Evolutionary conservation across 352 stramenopile species (phyloP), one percentile per base, ranked within the genome.

Genomic region (Globisporangium megalacanthum): DNA sequence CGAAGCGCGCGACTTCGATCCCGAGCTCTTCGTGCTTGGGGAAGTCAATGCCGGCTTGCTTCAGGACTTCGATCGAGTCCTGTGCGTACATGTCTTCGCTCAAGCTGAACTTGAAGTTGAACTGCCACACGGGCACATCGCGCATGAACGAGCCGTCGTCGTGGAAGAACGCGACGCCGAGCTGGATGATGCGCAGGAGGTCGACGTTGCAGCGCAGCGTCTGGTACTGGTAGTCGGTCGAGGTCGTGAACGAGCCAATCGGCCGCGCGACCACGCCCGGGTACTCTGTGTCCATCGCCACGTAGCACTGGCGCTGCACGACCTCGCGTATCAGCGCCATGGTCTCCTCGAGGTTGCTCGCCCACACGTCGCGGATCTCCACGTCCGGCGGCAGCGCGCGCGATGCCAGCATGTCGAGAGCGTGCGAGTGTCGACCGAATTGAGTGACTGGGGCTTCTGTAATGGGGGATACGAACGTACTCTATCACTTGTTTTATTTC

Each of bases 201-300:
- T 99, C 97, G 19, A 99, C 97, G 79, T 99, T 99, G 78, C 96
- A 98, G 52, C 97, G 96, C 63, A 99, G 71, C 25, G 92, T 98
- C 74, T 97, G 92, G 83, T 99, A 99, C 75, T 99, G 94, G 79
- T 98, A 99, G 66, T 99, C 96, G 9, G 87, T 88, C 49, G 89
- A 96, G n/a, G 81, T 96, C 49, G 83, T 77, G 61, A 97, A 96
- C 63, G 98, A 98, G 7, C 95, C 95, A 29, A 99, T 97, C 19
- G 97, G 97, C 17, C 97, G 92, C 11, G 97, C 97, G 39, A 99
- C 97, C 15, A 99, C 96, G 49, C 97, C 97, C 7, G 97, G 97
- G 75, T 99, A 99, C 83, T 99, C 97, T 5, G 97, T 99, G 75
- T 99, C 97, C 97, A 99, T 99, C 29, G 97, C 97, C 39, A 99